phyloP scores from a whole-genome alignment of 2,329 filamentous ascomycete species.

The Metarhizium anisopliae region DNA sequence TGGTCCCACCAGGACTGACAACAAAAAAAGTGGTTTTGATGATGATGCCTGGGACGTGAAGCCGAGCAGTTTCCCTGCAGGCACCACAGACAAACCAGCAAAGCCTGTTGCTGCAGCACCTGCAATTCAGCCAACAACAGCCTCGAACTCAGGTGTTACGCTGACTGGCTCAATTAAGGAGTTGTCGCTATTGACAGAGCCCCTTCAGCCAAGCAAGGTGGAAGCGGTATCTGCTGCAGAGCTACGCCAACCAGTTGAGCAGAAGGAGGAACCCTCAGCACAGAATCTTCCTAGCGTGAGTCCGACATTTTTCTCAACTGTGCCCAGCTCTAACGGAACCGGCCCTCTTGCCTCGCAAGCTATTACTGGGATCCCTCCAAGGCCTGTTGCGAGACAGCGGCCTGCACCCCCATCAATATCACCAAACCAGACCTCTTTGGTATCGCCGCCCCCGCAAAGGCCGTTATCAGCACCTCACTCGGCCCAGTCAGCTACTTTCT shows the following conservation, averaged over 20 bases:
- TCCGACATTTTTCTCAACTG: slow-evolving; percentile 46
- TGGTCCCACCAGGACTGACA: slow-evolving; percentile 18
- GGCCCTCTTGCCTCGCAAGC: slow-evolving; percentile 11
- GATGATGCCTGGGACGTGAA: slow-evolving; percentile 98
- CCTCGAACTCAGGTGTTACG: slow-evolving; percentile 1
- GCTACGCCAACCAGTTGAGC: slow-evolving; percentile 7
- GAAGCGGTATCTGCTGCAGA: slow-evolving; percentile 19
- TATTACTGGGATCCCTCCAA: slow-evolving; percentile 16
- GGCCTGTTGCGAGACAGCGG: slow-evolving; percentile 46
- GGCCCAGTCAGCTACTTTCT: slow-evolving; percentile 64
- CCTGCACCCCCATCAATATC: slow-evolving; percentile 59
- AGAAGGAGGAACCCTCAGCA: slow-evolving; percentile 23
- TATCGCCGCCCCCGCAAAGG: slow-evolving; percentile 66
- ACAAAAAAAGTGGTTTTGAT: slow-evolving; percentile 61
- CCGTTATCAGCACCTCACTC: slow-evolving; percentile 84
- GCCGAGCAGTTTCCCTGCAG: slow-evolving; percentile 34
- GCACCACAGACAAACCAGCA: slow-evolving; percentile 40
- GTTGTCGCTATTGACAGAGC: slow-evolving; percentile 42
- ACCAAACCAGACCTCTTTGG: slow-evolving; percentile 52
- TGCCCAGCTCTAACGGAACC: slow-evolving; percentile 32
- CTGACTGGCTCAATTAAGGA: slow-evolving; percentile 52
- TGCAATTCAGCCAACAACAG: slow-evolving; percentile 10
- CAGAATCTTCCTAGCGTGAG: slow-evolving; percentile 45
- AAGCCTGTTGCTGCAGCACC: slow-evolving; percentile 8
- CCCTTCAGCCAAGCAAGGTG: slow-evolving; percentile 41